Evolutionary conservation across 2,329 filamentous ascomycete genomes (phyloP), one percentile per base, ranked within the genome.

Genomic region (Tolypocladium cylindrosporum): DNA sequence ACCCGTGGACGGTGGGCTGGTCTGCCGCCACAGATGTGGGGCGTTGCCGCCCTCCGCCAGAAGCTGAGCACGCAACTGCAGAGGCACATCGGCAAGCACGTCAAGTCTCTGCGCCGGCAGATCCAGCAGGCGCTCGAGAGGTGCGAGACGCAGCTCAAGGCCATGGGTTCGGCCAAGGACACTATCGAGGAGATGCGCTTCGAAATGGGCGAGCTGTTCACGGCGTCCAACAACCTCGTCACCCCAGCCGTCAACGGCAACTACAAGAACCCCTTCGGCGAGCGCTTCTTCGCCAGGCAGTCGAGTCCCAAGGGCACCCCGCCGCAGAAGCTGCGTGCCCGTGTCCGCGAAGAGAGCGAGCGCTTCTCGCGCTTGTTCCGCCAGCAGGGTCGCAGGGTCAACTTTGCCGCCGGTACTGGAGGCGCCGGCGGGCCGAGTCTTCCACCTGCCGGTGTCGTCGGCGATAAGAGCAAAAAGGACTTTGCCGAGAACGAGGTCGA

Each of bases 201-300:
- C 59, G 76, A 81, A 65, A 78, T 81, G 64, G 77, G 78, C 51
- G 78, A 81, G 62, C 71, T 81, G 7, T 81, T 80, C 60, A 79
- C 78, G 0, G 71, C 74, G 0, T 80, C 77, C 39, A 79, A 79
- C 68, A 79, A 80, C 56, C 73, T 81, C n/a, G 77, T 80, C 42
- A 79, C 77, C 1, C 78, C 78, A 3, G 78, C 79, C 43, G 76
- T 80, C 34, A 78, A 80, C 56, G 79, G 78, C 55, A 79, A 79
- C 69, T 81, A 81, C 74, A 81, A 81, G 71, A 80, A 80, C 59
- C 78, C 78, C 0, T 77, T 79, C 19, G 76, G 76, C 58, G 77
- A 79, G 63, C 73, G 71, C 56, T 81, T 81, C 69, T 81, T 81
- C 64, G 72, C 77, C 8, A 71, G 77, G 10, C 77, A 78, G 13